Conservation (phyloP, 106 monocot species). For the Posidonia australis region DNA sequence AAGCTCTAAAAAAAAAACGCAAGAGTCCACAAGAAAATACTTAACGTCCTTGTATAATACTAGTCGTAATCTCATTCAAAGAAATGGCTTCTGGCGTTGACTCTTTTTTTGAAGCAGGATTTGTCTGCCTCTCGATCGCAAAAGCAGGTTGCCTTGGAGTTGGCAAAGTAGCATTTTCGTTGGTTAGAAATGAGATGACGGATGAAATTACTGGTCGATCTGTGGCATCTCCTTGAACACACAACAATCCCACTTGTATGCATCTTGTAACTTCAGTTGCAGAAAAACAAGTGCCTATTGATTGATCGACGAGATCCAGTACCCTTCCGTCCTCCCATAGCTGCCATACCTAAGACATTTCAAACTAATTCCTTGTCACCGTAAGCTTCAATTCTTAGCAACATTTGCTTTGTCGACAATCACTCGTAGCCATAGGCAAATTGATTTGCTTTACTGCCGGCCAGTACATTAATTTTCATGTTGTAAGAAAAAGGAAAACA, state of each 20-base stretch:
- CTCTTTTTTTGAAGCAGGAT: neutral
- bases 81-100: neutral
- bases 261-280: neutral
- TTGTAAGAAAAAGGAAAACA: neutral
- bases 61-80: neutral
- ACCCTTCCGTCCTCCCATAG: constrained; percentile 14
- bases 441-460: too few relatives aligned
- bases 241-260: constrained; percentile 1
- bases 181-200: neutral
- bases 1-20: too few relatives aligned
- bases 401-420: too few relatives aligned
- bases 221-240: neutral
- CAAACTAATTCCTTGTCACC: too few relatives aligned
- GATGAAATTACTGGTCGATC: neutral
- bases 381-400: too few relatives aligned
- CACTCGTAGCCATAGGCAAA: too few relatives aligned
- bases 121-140: neutral
- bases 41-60: neutral
- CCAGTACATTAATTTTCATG: neutral
- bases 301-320: constrained; percentile 20
- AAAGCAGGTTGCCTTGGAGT: constrained; percentile 2
- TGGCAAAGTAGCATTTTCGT: neutral
- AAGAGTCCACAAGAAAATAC: too few relatives aligned
- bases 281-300: too few relatives aligned
- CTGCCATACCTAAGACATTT: too few relatives aligned